phyloP scores from a whole-genome alignment of 2,329 filamentous ascomycete genomes.

The Diaporthe capsici region DNA sequence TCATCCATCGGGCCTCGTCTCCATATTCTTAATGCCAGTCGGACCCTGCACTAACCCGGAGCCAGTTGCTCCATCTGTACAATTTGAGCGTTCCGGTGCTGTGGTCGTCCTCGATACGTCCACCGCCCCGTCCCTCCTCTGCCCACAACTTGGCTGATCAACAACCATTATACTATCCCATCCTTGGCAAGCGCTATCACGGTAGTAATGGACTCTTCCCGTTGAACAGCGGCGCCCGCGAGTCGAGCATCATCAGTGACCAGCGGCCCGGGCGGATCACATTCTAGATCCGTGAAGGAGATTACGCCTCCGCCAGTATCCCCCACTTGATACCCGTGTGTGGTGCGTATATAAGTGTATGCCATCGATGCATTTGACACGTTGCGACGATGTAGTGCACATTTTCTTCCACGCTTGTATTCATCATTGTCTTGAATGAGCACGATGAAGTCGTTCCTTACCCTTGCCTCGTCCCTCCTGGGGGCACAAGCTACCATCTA shows the following conservation, averaged over 20 bases:
- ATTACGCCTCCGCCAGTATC: neutral
- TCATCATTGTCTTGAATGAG: neutral
- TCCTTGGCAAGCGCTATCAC: constrained; percentile 7
- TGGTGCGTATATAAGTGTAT: constrained; percentile 26
- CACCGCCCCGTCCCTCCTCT: neutral
- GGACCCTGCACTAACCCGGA: constrained; percentile 22
- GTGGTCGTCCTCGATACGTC: neutral
- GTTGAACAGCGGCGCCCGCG: neutral
- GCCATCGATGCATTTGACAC: neutral
- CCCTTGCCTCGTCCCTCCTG: constrained; percentile 43
- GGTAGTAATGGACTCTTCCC: neutral
- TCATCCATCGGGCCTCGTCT: constrained; percentile 13
- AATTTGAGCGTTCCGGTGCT: neutral
- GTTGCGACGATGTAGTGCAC: neutral
- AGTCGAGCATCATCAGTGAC: neutral
- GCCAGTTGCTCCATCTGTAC: constrained; percentile 13
- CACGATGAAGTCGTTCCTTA: constrained; percentile 46
- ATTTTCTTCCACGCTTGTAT: neutral
- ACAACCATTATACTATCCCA: neutral
- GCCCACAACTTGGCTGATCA: constrained; percentile 7
- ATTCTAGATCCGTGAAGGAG: constrained; percentile 14
- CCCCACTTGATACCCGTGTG: neutral
- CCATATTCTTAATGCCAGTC: constrained; percentile 4
- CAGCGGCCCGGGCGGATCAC: neutral
- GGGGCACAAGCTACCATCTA: constrained; percentile 59